These are phyloP conservation scores for Periconia macrospinosa DNA, from an alignment of 2,329 filamentous ascomycete genomes.

Conservation along the genomic window DNA sequence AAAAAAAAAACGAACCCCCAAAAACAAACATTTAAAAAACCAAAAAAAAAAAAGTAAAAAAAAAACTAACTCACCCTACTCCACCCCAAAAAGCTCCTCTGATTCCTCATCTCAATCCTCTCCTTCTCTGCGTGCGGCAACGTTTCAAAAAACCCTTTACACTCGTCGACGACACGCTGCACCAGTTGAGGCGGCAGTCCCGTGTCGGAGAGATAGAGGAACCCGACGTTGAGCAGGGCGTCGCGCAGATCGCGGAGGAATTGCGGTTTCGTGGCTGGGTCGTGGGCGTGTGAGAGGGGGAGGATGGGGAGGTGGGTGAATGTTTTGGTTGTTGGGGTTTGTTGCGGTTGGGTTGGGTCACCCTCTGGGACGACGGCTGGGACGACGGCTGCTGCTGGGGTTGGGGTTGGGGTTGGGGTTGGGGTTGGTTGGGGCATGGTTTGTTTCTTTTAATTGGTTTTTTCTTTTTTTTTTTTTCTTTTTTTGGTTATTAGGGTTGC, in stretches of 20 bases:
- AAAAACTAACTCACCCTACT: slow-evolving; percentile 42
- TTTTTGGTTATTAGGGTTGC: no score
- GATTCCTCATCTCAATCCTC: slow-evolving; percentile 55
- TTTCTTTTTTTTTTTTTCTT: no score
- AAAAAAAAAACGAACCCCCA: not conserved
- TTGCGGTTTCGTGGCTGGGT: slow-evolving; percentile 69
- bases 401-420: not conserved
- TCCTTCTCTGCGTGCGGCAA: slow-evolving; percentile 77
- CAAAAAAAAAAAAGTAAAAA: not conserved
- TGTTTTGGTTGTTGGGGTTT: slow-evolving; percentile 1
- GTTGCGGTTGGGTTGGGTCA: not conserved
- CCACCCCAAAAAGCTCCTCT: slow-evolving; percentile 52
- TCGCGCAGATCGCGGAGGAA: slow-evolving; percentile 73
- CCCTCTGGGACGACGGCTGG: no score
- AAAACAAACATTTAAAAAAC: not conserved
- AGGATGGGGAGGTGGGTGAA: slow-evolving; percentile 79
- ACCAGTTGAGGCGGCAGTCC: slow-evolving; percentile 62
- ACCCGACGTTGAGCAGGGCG: slow-evolving; percentile 83
- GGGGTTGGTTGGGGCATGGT: not conserved
- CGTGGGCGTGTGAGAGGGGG: slow-evolving; percentile 68
- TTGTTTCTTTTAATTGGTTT: no score
- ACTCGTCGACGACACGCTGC: slow-evolving; percentile 66
- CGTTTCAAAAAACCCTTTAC: slow-evolving; percentile 71
- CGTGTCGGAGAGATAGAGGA: slow-evolving; percentile 81
- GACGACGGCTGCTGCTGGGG: no score